Evolutionary conservation across 108 stramenopile genomes (phyloP).

Genomic region (Skeletonema potamos): DNA sequence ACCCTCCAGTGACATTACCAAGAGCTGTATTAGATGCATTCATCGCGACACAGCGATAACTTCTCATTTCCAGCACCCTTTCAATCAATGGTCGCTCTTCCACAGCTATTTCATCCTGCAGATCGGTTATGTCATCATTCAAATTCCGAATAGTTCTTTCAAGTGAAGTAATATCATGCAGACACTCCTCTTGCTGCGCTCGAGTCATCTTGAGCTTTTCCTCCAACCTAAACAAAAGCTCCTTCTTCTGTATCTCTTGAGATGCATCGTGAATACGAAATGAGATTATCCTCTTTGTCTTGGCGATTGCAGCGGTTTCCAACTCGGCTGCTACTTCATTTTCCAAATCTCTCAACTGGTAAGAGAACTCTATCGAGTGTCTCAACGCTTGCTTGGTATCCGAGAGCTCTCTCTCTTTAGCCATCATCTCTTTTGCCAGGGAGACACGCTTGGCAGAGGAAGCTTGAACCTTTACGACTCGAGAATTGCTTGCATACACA

Average conservation of each 20-base stretch:
- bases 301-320: constrained; percentile 36
- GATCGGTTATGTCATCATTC: constrained; percentile 39
- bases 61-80: constrained; percentile 35
- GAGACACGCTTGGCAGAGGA: constrained; percentile 8
- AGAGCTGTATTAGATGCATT: constrained; percentile 54
- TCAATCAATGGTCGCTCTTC: constrained; percentile 59
- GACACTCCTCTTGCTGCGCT: constrained; percentile 9
- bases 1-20: constrained; percentile 62
- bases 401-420: constrained; percentile 7
- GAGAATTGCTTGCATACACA: constrained; percentile 25
- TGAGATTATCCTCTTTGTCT: constrained; percentile 54
- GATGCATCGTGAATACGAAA: constrained; percentile 51
- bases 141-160: constrained; percentile 34
- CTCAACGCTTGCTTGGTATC: constrained; percentile 7
- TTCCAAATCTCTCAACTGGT: constrained; percentile 23
- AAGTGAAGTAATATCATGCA: not conserved
- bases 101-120: constrained; percentile 38
- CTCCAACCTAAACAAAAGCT: constrained; percentile 43
- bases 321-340: constrained; percentile 44
- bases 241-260: constrained; percentile 60
- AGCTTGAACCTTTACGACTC: constrained; percentile 12
- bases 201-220: constrained; percentile 39
- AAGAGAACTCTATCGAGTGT: not conserved
- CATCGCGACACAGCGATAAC: constrained; percentile 49
- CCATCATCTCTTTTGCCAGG: constrained; percentile 1